Base-by-base conservation (phyloP, 2,329 filamentous ascomycete species). In the Trichoderma citrinoviride region DNA sequence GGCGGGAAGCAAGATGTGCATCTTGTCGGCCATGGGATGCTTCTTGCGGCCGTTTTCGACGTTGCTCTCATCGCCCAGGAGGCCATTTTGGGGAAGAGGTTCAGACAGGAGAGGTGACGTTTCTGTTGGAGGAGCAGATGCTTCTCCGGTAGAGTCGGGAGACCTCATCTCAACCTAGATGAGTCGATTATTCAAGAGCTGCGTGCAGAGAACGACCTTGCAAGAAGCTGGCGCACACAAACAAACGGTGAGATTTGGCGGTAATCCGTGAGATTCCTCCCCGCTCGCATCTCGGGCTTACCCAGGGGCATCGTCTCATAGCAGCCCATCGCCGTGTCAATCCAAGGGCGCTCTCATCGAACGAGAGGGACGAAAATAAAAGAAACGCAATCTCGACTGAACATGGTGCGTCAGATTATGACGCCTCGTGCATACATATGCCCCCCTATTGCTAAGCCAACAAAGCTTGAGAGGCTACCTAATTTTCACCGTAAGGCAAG, bases 1-100 rank as follows among this genome's bases (percentile, higher is more conserved):
- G 33, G 77, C 75, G 5, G 75, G 76, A 29, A 80, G 52, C 37
- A 79, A 67, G 5, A 78, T 52, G 65, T 78, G 74, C 73, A 79
- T 74, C 68, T 77, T 78, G 50, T 72, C 70, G 5, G 72, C 71
- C 70, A 75, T 71, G n/a, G 46, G 54, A 46, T 60, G 55, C 65
- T 60, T 60, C 41, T 61, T 55, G 27, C 25, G 19, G 44, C 21
- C 41, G 41, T 52, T 50, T 3, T 49, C 61, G 10, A 37, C 21
- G 29, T 50, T 33, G n/a, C 29, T 33, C 12, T 19, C 27, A 47
- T 33, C 25, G 1, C 19, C 19, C 12, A 53, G 15, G 33, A 47
- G 33, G 29, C 61, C 61, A 7, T 47, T 23, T 25, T 4, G 21
- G 12, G 43, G 2, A 50, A 10, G n/a, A 47, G 41, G 33, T 10